These are phyloP conservation scores for Allantophomopsis cytisporea DNA, from an alignment of 2,329 filamentous ascomycete genomes.

Conservation along the genomic window DNA sequence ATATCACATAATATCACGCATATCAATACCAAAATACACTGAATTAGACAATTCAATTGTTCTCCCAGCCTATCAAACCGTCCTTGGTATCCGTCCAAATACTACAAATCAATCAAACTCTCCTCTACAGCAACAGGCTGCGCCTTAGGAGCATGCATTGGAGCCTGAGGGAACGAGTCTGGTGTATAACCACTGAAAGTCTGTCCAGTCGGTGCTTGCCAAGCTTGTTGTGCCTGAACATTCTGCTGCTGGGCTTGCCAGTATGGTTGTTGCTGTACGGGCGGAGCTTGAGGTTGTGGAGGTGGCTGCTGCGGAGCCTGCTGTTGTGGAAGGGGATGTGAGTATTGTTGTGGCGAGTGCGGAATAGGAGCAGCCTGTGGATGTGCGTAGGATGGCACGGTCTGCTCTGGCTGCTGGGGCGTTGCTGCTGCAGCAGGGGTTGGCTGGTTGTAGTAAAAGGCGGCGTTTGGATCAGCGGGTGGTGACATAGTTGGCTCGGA, in stretches of 20 bases:
- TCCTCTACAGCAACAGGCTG: slow-evolving; percentile 54
- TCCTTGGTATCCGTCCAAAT: no score
- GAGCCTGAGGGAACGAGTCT: slow-evolving; percentile 51
- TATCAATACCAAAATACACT: no score
- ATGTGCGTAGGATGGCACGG: slow-evolving; percentile 14
- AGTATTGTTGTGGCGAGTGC: slow-evolving; percentile 18
- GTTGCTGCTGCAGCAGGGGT: slow-evolving; percentile 20
- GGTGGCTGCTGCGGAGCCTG: slow-evolving; percentile 15
- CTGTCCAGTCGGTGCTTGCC: slow-evolving; percentile 14
- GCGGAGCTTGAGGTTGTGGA: slow-evolving; percentile 10
- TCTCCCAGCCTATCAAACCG: no score
- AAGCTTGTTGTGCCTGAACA: slow-evolving; percentile 25
- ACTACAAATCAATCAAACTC: slow-evolving; percentile 66
- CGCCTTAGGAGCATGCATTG: slow-evolving; percentile 42
- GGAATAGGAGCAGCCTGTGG: slow-evolving; percentile 20
- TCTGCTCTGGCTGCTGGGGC: slow-evolving; percentile 19
- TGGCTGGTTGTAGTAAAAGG: slow-evolving; percentile 45
- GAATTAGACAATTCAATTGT: no score
- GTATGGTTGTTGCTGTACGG: slow-evolving; percentile 27
- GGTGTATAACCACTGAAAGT: slow-evolving; percentile 38
- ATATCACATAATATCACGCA: no score
- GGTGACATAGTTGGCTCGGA: slow-evolving; percentile 20
- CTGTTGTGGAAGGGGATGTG: slow-evolving; percentile 11
- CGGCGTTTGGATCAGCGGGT: slow-evolving; percentile 35
- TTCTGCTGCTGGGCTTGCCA: slow-evolving; percentile 32